phyloP scores from a whole-genome alignment of 768 basidiomycete species.

The Brasilioporus rufonigricans region DNA sequence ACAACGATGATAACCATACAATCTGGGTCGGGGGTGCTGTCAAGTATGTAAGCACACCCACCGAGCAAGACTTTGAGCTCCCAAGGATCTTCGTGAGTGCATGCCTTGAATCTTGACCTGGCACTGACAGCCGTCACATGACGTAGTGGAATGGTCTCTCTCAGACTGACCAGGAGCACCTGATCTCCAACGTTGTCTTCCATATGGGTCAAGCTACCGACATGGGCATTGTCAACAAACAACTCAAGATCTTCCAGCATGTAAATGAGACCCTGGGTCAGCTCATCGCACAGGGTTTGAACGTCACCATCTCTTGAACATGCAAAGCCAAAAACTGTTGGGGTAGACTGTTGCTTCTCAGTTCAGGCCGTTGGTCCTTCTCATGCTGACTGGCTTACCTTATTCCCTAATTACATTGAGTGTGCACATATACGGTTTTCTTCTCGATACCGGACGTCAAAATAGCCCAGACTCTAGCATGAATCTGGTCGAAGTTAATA shows the following conservation, averaged over 20 bases:
- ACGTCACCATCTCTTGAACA: constrained; percentile 12
- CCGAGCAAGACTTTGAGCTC: constrained; percentile 40
- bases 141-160: constrained; percentile 35
- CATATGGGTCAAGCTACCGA: constrained; percentile 37
- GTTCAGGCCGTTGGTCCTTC: too few species aligned
- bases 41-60: constrained; percentile 34
- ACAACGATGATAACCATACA: constrained; percentile 39
- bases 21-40: constrained; percentile 42
- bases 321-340: too few species aligned
- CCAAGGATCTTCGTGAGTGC: constrained; percentile 33
- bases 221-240: constrained; percentile 28
- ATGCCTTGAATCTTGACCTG: background rate
- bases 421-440: too few species aligned
- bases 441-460: too few species aligned
- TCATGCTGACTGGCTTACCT: too few species aligned
- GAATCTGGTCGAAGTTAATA: too few species aligned
- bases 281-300: constrained; percentile 35
- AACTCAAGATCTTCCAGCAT: constrained; percentile 36
- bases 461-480: too few species aligned
- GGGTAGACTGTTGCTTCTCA: too few species aligned
- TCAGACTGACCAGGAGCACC: constrained; percentile 33
- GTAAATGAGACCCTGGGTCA: constrained; percentile 36
- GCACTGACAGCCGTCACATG: background rate
- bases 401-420: too few species aligned
- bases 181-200: constrained; percentile 38